Conservation (phyloP, 2,329 filamentous ascomycete genomes). For the Diplodia scrobiculata region DNA sequence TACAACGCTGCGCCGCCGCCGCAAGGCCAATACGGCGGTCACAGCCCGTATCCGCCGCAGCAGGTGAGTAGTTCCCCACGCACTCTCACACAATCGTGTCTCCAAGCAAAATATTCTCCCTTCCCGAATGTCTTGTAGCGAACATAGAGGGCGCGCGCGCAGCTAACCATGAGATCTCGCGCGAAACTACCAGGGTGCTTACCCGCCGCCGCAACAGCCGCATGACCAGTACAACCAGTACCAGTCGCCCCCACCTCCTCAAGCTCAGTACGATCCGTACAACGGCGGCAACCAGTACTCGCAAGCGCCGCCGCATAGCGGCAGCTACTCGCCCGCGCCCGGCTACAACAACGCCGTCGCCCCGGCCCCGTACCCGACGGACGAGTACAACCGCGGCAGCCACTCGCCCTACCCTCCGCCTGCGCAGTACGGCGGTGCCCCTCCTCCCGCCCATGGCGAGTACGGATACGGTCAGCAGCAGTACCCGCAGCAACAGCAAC, state of each 20-base stretch:
- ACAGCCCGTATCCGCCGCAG: slow-evolving; percentile 37
- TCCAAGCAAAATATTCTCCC: background rate
- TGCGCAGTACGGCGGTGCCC: slow-evolving; percentile 6
- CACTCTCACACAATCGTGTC: background rate
- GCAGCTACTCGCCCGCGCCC: slow-evolving; percentile 23
- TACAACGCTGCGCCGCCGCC: slow-evolving; percentile 32
- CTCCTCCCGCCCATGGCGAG: background rate
- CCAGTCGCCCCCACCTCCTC: slow-evolving; percentile 14
- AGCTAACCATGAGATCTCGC: background rate
- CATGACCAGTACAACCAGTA: slow-evolving; percentile 41
- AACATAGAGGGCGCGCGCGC: background rate
- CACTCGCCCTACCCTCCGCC: slow-evolving; percentile 39
- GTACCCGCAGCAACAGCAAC: background rate
- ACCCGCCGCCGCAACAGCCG: slow-evolving; percentile 38
- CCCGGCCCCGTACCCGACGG: slow-evolving; percentile 13
- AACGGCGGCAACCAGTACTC: background rate
- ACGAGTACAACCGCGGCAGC: slow-evolving; percentile 33
- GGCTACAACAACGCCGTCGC: slow-evolving; percentile 27
- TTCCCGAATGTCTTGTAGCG: background rate
- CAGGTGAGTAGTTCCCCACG: slow-evolving; percentile 30
- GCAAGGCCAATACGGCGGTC: slow-evolving; percentile 29
- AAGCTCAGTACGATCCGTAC: slow-evolving; percentile 38
- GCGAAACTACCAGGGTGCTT: slow-evolving; percentile 36
- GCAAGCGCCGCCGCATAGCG: slow-evolving; percentile 22
- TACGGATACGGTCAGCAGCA: slow-evolving; percentile 32